A percentile compares a stretch with the other conserved stretches of the same genome.
Evolutionary conservation across 306 rosid species (phyloP).

Genomic region (Oemleria cerasiformis): DNA sequence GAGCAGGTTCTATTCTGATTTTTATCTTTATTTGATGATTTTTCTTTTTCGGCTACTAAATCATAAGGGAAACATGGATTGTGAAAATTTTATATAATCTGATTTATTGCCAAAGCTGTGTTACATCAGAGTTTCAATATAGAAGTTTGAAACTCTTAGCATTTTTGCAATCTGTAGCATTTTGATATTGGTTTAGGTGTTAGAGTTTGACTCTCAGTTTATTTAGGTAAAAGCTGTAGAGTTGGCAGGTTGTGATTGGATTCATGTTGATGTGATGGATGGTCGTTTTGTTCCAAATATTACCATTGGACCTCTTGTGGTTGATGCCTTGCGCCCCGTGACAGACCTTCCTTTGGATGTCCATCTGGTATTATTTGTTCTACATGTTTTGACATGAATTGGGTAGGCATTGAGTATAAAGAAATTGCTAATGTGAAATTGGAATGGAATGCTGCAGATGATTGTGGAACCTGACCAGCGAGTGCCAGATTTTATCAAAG

Average conservation of each 20-base stretch:
- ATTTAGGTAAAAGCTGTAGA: conserved; percentile 93
- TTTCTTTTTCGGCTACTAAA: neutral
- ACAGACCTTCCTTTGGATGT: conserved; percentile 99
- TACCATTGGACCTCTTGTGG: conserved; percentile 97
- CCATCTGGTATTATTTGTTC: conserved; percentile 69
- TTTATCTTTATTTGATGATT: conserved; percentile 14
- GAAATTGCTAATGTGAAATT: conserved; percentile 15
- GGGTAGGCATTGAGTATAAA: neutral
- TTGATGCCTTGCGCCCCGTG: conserved; percentile 96
- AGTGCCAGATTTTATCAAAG: conserved; percentile 97
- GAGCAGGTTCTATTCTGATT: conserved; percentile 65
- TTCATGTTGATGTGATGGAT: conserved; percentile 98
- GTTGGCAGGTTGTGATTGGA: conserved; percentile 99
- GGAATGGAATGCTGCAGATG: conserved; percentile 55
- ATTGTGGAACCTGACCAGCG: conserved; percentile 97
- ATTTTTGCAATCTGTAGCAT: conserved; percentile 14
- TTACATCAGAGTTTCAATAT: conserved; percentile 14
- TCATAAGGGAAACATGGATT: neutral
- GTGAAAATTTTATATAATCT: neutral
- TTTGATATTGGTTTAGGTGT: conserved; percentile 18
- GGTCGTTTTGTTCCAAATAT: conserved; percentile 99
- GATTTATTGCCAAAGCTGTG: neutral
- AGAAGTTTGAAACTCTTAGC: conserved; percentile 22
- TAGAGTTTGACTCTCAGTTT: conserved; percentile 33
- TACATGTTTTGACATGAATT: conserved; percentile 12